A percentile compares a stretch with the other conserved stretches of the same genome.
Evolutionary conservation across 2,329 filamentous ascomycete genomes (phyloP).

Genomic region (Geoglossum cookeanum): DNA sequence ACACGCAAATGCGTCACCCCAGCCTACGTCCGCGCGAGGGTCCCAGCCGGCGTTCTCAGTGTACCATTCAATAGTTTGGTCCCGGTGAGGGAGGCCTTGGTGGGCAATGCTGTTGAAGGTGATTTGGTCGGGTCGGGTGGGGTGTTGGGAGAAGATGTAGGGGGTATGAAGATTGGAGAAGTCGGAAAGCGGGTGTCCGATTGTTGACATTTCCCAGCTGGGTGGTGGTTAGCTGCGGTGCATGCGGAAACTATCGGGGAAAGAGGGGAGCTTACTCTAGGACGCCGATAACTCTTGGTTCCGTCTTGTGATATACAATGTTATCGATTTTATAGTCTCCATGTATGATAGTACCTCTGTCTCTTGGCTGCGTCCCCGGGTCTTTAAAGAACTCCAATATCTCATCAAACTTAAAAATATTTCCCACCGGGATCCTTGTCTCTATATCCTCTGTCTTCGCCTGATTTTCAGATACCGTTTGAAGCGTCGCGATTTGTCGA

Average conservation of each 20-base stretch:
- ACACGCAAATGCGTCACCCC: constrained; percentile 44
- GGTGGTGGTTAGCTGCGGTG: not conserved
- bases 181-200: constrained; percentile 89
- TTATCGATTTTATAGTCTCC: constrained; percentile 97
- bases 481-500: constrained; percentile 71
- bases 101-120: not conserved
- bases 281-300: constrained; percentile 76
- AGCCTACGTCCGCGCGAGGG: constrained; percentile 36
- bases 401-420: constrained; percentile 65
- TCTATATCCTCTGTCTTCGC: constrained; percentile 58
- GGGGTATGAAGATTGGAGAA: constrained; percentile 54
- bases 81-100: constrained; percentile 8
- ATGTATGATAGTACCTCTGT: constrained; percentile 66
- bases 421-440: constrained; percentile 55
- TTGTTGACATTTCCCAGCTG: constrained; percentile 88
- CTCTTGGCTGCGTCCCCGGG: constrained; percentile 48
- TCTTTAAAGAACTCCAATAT: constrained; percentile 63
- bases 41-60: constrained; percentile 50
- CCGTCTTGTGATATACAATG: constrained; percentile 72
- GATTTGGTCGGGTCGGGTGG: not conserved
- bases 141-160: constrained; percentile 15
- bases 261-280: constrained; percentile 41
- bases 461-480: constrained; percentile 59
- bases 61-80: constrained; percentile 48
- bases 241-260: not conserved